Percentiles rank a stretch among this genome's conserved stretches.
phyloP scores from a whole-genome alignment of 2,329 filamentous ascomycete species.

The Aspergillus novofumigatus region DNA sequence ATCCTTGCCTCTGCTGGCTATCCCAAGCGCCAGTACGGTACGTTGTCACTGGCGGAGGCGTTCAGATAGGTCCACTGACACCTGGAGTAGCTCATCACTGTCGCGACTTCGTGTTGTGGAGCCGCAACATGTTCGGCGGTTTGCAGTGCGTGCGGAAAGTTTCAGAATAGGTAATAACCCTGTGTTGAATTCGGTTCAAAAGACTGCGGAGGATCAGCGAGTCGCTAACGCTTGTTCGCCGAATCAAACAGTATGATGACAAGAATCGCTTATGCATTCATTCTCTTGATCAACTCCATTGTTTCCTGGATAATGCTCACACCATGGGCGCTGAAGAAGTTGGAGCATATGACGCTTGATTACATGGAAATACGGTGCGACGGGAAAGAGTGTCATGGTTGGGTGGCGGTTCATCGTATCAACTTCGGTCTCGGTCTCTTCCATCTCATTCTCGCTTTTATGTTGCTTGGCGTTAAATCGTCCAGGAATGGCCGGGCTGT shows the following conservation, averaged over 20 bases:
- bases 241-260: slow-evolving; percentile 71
- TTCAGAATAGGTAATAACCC: slow-evolving; percentile 73
- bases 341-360: slow-evolving; percentile 86
- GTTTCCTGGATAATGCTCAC: slow-evolving; percentile 99
- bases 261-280: slow-evolving; percentile 90
- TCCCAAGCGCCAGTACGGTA: slow-evolving; percentile 85
- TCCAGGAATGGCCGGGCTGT: slow-evolving; percentile 83
- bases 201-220: not conserved
- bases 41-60: slow-evolving; percentile 32
- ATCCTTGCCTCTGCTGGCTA: slow-evolving; percentile 80
- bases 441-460: slow-evolving; percentile 77
- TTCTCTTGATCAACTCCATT: slow-evolving; percentile 94
- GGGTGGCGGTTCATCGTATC: slow-evolving; percentile 93
- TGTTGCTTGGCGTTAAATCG: slow-evolving; percentile 80
- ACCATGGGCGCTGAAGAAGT: slow-evolving; percentile 93
- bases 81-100: slow-evolving; percentile 61
- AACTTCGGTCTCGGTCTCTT: slow-evolving; percentile 96
- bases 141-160: slow-evolving; percentile 93
- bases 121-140: slow-evolving; percentile 95
- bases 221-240: slow-evolving; percentile 18
- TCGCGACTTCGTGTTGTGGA: slow-evolving; percentile 88
- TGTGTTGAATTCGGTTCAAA: slow-evolving; percentile 1
- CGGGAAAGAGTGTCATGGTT: slow-evolving; percentile 87
- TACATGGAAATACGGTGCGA: slow-evolving; percentile 95
- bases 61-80: slow-evolving; percentile 10